Conservation (phyloP, 2,329 filamentous ascomycete genomes). For the Fusarium sp. region DNA sequence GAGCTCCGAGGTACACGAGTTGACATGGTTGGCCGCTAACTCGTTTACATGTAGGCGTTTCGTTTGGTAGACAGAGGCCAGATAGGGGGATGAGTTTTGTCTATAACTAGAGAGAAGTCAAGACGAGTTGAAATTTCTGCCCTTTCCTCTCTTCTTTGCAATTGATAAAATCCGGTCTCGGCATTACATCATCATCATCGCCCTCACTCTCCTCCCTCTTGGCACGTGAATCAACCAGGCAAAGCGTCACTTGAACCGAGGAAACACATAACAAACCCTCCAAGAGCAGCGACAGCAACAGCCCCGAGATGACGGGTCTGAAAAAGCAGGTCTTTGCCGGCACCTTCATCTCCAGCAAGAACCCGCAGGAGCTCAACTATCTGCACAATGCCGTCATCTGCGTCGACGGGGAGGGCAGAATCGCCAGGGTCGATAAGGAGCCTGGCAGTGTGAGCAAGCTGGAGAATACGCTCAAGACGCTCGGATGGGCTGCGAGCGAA, state of each 20-base stretch:
- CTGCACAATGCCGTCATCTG: conserved; percentile 63
- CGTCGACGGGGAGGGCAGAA: conserved; percentile 63
- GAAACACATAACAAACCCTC: not conserved
- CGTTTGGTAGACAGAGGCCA: not conserved
- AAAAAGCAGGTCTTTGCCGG: conserved; percentile 64
- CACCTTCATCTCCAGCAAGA: conserved; percentile 66
- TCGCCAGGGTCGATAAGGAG: conserved; percentile 59
- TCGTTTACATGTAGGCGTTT: not conserved
- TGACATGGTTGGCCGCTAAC: conserved; percentile 2
- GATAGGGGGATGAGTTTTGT: not conserved
- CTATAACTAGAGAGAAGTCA: not conserved
- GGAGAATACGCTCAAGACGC: conserved; percentile 49
- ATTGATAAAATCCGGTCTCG: not conserved
- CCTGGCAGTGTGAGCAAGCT: conserved; percentile 47
- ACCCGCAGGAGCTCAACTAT: conserved; percentile 61
- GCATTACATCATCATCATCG: conserved; percentile 9
- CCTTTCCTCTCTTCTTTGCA: not conserved
- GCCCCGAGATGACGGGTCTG: conserved; percentile 22
- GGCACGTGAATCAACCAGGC: not conserved
- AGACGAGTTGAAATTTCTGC: not conserved
- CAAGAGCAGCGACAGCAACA: not conserved
- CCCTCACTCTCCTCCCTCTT: not conserved
- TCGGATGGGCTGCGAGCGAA: conserved; percentile 59
- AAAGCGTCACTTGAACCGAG: not conserved
- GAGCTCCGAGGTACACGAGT: conserved; percentile 7